phyloP scores from a whole-genome alignment of 495 filamentous ascomycete species.

The Cudoniella acicularis region DNA sequence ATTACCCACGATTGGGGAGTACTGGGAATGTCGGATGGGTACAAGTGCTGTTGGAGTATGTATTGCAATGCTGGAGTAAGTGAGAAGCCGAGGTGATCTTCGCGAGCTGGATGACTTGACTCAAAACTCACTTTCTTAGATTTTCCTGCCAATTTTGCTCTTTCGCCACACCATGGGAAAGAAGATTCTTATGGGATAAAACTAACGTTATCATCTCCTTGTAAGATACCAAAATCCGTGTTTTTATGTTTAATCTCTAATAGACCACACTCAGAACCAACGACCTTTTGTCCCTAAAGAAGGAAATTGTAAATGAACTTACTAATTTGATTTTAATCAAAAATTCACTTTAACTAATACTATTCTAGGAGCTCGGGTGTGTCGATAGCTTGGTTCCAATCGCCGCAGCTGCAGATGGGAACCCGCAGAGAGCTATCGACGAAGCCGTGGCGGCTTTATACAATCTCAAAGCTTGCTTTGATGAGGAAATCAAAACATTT shows the following conservation, averaged over 20 bases:
- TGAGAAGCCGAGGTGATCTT: not conserved
- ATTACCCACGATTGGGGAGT: constrained; percentile 1
- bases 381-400: constrained; percentile 3
- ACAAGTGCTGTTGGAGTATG: constrained; percentile 1
- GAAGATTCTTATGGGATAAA: not conserved
- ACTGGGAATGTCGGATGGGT: constrained; percentile 3
- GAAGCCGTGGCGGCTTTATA: not conserved
- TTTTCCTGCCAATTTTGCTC: not conserved
- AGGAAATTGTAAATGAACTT: constrained; percentile 11
- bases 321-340: not conserved
- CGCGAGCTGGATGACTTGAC: no score
- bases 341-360: not conserved
- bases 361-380: not conserved
- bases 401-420: not conserved
- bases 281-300: constrained; percentile 15
- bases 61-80: constrained; percentile 2
- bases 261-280: not conserved
- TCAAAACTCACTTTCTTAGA: not conserved
- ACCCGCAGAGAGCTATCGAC: not conserved
- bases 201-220: constrained; percentile 3
- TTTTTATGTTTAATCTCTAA: not conserved
- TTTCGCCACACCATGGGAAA: not conserved
- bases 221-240: not conserved
- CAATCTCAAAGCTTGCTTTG: not conserved
- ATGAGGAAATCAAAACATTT: not conserved